Percentiles rank a stretch among this genome's conserved stretches.
Conservation (phyloP, 805 yeast genomes). For the Wickerhamomyces silvicola region DNA sequence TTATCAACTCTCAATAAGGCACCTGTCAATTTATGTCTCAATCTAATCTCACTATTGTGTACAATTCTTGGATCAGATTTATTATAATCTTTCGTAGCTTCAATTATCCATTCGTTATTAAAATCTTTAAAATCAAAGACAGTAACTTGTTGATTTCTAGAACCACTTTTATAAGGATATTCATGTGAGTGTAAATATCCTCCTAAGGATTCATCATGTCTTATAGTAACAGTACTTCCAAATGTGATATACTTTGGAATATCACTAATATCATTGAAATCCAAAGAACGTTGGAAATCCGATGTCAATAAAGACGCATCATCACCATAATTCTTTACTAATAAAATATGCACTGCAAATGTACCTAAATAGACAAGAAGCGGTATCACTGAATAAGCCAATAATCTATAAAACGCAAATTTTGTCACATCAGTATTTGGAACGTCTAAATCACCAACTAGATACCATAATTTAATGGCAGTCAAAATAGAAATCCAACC, state of each 20-base stretch:
- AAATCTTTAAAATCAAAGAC: constrained; percentile 52
- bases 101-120: constrained; percentile 73
- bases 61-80: constrained; percentile 26
- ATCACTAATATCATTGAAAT: constrained; percentile 30
- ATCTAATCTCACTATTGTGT: constrained; percentile 40
- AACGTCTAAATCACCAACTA: constrained; percentile 61
- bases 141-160: constrained; percentile 75
- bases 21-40: constrained; percentile 67
- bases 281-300: constrained; percentile 55
- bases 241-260: constrained; percentile 61
- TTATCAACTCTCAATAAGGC: constrained; percentile 62
- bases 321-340: constrained; percentile 40
- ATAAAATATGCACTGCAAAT: constrained; percentile 51
- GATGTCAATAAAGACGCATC: constrained; percentile 62
- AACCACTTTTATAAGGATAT: constrained; percentile 54
- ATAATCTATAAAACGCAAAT: constrained; percentile 34
- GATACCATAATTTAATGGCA: constrained; percentile 50
- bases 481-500: constrained; percentile 52
- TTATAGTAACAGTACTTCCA: constrained; percentile 67
- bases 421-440: constrained; percentile 29
- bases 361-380: constrained; percentile 46
- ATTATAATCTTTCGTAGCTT: constrained; percentile 27
- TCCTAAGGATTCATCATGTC: constrained; percentile 65
- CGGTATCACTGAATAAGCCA: constrained; percentile 49
- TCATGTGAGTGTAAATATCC: constrained; percentile 79